Conservation (phyloP, 306 rosid species). For the Oemleria cerasiformis region DNA sequence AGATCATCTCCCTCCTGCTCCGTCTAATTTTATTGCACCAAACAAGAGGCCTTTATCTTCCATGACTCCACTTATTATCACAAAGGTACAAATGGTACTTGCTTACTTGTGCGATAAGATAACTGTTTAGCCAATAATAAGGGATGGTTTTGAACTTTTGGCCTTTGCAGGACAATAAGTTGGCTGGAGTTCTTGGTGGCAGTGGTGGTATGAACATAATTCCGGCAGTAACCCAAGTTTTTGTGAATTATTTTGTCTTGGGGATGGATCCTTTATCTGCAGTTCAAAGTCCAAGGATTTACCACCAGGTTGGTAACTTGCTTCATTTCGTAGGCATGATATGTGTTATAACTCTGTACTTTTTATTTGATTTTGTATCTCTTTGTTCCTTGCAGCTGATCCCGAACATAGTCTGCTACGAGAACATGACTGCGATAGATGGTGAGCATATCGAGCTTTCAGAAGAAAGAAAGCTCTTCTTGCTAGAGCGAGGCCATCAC, state of each 20-base stretch:
- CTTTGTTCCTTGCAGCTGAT: constrained; percentile 55
- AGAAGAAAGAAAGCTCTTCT: constrained; percentile 45
- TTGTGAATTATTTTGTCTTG: constrained; percentile 57
- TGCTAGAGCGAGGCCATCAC: constrained; percentile 64
- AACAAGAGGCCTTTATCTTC: constrained; percentile 86
- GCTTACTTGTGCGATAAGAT: background rate
- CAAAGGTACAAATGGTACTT: constrained; percentile 47
- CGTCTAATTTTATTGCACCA: constrained; percentile 74
- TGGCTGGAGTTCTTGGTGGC: constrained; percentile 77
- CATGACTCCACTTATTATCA: constrained; percentile 76
- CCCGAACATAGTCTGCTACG: constrained; percentile 60
- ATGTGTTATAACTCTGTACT: background rate
- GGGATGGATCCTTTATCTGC: constrained; percentile 77
- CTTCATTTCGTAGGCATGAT: constrained; percentile 13
- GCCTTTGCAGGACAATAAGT: constrained; percentile 54
- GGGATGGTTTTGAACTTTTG: constrained; percentile 17
- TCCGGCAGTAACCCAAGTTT: constrained; percentile 70
- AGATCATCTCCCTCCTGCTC: constrained; percentile 76
- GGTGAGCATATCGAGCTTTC: constrained; percentile 72
- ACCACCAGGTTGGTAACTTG: constrained; percentile 48
- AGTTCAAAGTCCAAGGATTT: constrained; percentile 70
- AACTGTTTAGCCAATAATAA: background rate
- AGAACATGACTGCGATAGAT: constrained; percentile 54
- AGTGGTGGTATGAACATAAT: constrained; percentile 85
- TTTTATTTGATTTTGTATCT: background rate